A percentile compares a stretch with the other conserved stretches of the same genome.
These are phyloP conservation scores for Jackrogersella multiformis DNA, from an alignment of 495 filamentous ascomycete genomes.

Conservation along the genomic window DNA sequence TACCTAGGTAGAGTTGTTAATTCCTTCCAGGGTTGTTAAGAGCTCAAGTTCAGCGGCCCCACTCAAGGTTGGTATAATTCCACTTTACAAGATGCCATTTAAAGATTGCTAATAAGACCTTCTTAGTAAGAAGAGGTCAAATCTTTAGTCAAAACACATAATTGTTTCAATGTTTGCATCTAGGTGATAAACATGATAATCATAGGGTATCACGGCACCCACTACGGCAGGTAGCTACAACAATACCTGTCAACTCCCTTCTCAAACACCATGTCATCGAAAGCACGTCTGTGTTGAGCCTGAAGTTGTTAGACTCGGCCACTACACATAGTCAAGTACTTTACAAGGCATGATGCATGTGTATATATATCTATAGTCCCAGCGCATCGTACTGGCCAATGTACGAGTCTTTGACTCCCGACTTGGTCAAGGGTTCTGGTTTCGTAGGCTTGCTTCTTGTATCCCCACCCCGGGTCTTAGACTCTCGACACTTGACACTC, in stretches of 20 bases:
- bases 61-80: too few relatives aligned
- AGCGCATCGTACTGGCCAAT: conserved; percentile 37
- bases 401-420: neutral
- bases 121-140: neutral
- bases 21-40: too few relatives aligned
- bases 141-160: neutral
- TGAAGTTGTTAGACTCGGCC: neutral
- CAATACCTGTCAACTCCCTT: neutral
- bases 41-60: neutral
- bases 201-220: neutral
- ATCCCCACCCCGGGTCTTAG: neutral
- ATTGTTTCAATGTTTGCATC: neutral
- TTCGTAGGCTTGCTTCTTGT: conserved; percentile 15
- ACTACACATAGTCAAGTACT: neutral
- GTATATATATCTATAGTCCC: conserved; percentile 32
- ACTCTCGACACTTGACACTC: neutral
- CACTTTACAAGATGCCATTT: too few relatives aligned
- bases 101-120: neutral
- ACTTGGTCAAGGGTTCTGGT: conserved; percentile 1
- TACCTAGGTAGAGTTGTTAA: too few relatives aligned
- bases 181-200: neutral
- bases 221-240: neutral
- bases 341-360: neutral
- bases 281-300: neutral
- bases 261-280: neutral